A percentile compares a stretch with the other conserved stretches of the same genome.
Conservation (phyloP, 2,329 filamentous ascomycete species). For the Sporothrix pallida region DNA sequence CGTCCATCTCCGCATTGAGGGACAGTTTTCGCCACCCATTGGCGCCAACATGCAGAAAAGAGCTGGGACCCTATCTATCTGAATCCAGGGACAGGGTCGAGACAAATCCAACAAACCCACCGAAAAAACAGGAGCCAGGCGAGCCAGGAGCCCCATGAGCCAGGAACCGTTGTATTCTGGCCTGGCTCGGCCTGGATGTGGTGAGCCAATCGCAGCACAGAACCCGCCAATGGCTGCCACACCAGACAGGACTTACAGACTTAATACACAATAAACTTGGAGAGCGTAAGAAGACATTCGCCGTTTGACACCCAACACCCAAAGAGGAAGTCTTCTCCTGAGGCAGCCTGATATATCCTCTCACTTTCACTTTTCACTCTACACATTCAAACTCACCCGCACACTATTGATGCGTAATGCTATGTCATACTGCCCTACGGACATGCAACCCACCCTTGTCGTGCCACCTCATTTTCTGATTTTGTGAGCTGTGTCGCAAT, state of each 20-base stretch:
- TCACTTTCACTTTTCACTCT: not conserved
- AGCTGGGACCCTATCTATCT: not conserved
- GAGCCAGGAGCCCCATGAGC: not conserved
- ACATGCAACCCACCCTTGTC: not conserved
- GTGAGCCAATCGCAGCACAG: slow-evolving; percentile 10
- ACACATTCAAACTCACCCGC: not conserved
- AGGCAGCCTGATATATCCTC: not conserved
- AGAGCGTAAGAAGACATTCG: not conserved
- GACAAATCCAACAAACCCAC: too few species aligned
- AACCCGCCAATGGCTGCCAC: slow-evolving; percentile 5
- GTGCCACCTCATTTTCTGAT: not conserved
- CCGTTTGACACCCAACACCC: not conserved
- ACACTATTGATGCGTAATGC: slow-evolving; percentile 9
- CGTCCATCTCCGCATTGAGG: not conserved
- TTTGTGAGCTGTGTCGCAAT: too few species aligned
- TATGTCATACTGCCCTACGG: slow-evolving; percentile 11
- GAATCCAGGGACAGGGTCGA: slow-evolving; percentile 13
- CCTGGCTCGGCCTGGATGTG: not conserved
- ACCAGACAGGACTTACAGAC: not conserved
- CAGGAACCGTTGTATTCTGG: slow-evolving; percentile 7
- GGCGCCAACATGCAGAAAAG: slow-evolving; percentile 1
- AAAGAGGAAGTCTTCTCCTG: slow-evolving; percentile 1
- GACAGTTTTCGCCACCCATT: not conserved
- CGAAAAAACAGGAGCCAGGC: not conserved
- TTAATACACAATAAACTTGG: too few species aligned